Conservation (phyloP, 2,329 filamentous ascomycete genomes). For the Furcasterigmium sp. region DNA sequence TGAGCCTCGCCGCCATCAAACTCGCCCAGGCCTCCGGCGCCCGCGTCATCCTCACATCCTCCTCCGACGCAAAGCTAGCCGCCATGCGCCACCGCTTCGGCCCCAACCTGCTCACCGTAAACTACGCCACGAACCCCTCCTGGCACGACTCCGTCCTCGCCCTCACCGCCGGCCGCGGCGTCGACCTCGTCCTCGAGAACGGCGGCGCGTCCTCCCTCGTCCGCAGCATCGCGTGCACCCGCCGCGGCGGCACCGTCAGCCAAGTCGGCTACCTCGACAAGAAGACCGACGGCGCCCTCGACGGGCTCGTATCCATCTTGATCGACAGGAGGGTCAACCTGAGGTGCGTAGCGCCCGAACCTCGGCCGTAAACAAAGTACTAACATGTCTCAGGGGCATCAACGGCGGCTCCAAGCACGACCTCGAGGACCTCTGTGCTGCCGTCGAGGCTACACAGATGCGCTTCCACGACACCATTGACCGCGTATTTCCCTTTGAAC, state of each 20-base stretch:
- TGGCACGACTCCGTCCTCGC: slow-evolving; percentile 26
- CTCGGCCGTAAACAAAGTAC: too few species aligned
- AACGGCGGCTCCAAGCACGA: slow-evolving; percentile 33
- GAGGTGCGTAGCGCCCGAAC: slow-evolving; percentile 11
- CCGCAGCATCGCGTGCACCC: slow-evolving; percentile 30
- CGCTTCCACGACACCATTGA: slow-evolving; percentile 33
- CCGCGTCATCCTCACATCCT: slow-evolving; percentile 29
- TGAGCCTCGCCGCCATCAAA: slow-evolving; percentile 27
- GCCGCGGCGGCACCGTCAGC: slow-evolving; percentile 34
- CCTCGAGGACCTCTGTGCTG: slow-evolving; percentile 30
- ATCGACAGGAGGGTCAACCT: slow-evolving; percentile 30
- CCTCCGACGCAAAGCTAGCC: slow-evolving; percentile 25
- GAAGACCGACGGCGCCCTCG: slow-evolving; percentile 19
- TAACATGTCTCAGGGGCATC: slow-evolving; percentile 23
- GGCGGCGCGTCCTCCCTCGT: slow-evolving; percentile 31
- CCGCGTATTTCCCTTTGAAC: slow-evolving; percentile 27
- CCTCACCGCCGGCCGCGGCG: slow-evolving; percentile 23
- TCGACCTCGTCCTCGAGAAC: slow-evolving; percentile 31
- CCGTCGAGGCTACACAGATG: slow-evolving; percentile 25
- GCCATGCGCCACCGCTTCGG: slow-evolving; percentile 18
- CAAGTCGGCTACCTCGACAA: slow-evolving; percentile 35
- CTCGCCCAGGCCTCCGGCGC: slow-evolving; percentile 23
- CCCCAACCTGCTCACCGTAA: slow-evolving; percentile 20
- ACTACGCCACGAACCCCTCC: slow-evolving; percentile 21
- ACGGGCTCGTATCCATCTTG: slow-evolving; percentile 26